Evolutionary conservation across 2,329 filamentous ascomycete species (phyloP).

Genomic region (Colletotrichum sp.): DNA sequence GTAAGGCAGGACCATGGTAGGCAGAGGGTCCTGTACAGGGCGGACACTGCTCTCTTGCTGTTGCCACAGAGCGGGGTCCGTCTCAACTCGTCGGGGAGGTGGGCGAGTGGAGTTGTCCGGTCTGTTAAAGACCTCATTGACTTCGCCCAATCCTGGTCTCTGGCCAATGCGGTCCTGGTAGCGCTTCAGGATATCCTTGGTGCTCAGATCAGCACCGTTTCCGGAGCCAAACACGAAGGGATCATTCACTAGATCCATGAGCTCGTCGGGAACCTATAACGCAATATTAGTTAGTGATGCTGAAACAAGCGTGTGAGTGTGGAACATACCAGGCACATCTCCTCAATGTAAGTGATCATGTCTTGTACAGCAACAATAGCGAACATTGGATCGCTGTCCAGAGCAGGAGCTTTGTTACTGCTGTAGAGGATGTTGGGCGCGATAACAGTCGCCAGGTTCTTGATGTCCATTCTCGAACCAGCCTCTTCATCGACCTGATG

Average conservation of each 20-base stretch:
- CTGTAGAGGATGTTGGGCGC: conserved; percentile 92
- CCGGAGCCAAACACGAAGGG: conserved; percentile 77
- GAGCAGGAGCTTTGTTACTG: conserved; percentile 64
- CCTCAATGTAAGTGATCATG: conserved; percentile 90
- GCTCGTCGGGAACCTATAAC: conserved; percentile 85
- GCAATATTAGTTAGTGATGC: conserved; percentile 19
- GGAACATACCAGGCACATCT: conserved; percentile 86
- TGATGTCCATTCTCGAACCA: conserved; percentile 98
- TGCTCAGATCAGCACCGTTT: conserved; percentile 84
- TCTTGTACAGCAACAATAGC: conserved; percentile 93
- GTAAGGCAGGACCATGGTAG: conserved; percentile 30
- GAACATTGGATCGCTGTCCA: conserved; percentile 88
- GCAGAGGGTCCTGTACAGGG: conserved; percentile 70
- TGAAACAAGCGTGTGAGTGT: background rate
- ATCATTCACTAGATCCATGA: conserved; percentile 86
- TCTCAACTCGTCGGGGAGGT: conserved; percentile 73
- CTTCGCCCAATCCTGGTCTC: conserved; percentile 63
- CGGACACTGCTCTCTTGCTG: conserved; percentile 85
- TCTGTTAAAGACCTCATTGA: conserved; percentile 60
- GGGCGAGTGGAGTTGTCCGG: conserved; percentile 62
- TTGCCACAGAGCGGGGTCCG: conserved; percentile 84
- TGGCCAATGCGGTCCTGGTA: conserved; percentile 78
- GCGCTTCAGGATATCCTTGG: conserved; percentile 94
- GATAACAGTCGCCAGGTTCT: conserved; percentile 96
- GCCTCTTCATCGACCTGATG: conserved; percentile 96